Evolutionary conservation across 176 grass and related monocot genomes (phyloP).

Genomic region (barley (Hordeum vulgare)): MorexV3_pseudomolecules_assembly NC_058518.1:495100377-495100876

Average conservation of each 20-base stretch:
- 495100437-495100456: too few species aligned
- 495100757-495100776: constrained; percentile 52
- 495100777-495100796: constrained; percentile 48
- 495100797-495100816: constrained; percentile 63
- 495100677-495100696: not conserved
- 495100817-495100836: not conserved
- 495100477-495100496: too few species aligned
- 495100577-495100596: not conserved
- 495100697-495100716: not conserved
- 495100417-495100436: too few species aligned
- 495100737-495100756: constrained; percentile 22
- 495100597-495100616: constrained; percentile 7
- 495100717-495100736: constrained; percentile 51
- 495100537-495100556: too few species aligned
- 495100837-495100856: not conserved
- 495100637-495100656: not conserved
- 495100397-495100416: too few species aligned
- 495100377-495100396: too few species aligned
- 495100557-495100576: not conserved
- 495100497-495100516: too few species aligned
- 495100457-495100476: too few species aligned
- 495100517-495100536: too few species aligned
- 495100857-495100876: not conserved
- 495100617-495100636: constrained; percentile 15
- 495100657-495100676: not conserved